These are phyloP conservation scores for Mycena galericulata DNA, from an alignment of 768 basidiomycete genomes.

Conservation along the genomic window DNA sequence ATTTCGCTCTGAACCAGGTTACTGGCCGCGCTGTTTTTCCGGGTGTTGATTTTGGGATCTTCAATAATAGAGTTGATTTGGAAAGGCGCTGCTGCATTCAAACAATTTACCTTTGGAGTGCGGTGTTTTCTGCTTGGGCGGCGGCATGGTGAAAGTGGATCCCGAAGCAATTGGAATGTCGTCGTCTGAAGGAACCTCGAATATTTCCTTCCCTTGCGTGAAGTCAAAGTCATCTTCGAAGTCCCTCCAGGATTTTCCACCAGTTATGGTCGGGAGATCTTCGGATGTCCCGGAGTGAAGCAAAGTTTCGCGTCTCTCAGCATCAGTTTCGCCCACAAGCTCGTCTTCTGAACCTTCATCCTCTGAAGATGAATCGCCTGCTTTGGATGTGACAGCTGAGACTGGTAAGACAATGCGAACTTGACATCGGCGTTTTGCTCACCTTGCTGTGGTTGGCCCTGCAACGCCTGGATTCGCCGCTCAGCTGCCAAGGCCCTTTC, in stretches of 20 bases:
- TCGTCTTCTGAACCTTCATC: conserved; percentile 38
- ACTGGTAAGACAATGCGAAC: not conserved
- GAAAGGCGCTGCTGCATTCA: not conserved
- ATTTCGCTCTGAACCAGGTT: conserved; percentile 59
- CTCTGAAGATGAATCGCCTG: not conserved
- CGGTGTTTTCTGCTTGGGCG: not conserved
- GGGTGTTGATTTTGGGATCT: conserved; percentile 6
- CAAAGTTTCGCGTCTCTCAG: conserved; percentile 64
- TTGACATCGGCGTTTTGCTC: not conserved
- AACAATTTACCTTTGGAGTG: not conserved
- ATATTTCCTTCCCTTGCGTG: conserved; percentile 26
- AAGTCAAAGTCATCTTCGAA: conserved; percentile 67
- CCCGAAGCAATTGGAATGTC: conserved; percentile 48
- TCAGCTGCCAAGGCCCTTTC: conserved; percentile 84
- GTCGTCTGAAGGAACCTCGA: conserved; percentile 36
- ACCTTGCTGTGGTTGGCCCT: conserved; percentile 44
- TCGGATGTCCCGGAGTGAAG: conserved; percentile 58
- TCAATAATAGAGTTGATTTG: not conserved
- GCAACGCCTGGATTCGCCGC: conserved; percentile 63
- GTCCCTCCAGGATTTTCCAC: conserved; percentile 53
- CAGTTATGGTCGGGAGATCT: conserved; percentile 57
- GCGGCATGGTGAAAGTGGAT: conserved; percentile 36
- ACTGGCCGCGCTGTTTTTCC: conserved; percentile 40
- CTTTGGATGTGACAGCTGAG: conserved; percentile 15
- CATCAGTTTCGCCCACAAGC: conserved; percentile 55